Evolutionary conservation across 2,329 filamentous ascomycete species (phyloP).

Genomic region (Fusarium gaditjirri): DNA sequence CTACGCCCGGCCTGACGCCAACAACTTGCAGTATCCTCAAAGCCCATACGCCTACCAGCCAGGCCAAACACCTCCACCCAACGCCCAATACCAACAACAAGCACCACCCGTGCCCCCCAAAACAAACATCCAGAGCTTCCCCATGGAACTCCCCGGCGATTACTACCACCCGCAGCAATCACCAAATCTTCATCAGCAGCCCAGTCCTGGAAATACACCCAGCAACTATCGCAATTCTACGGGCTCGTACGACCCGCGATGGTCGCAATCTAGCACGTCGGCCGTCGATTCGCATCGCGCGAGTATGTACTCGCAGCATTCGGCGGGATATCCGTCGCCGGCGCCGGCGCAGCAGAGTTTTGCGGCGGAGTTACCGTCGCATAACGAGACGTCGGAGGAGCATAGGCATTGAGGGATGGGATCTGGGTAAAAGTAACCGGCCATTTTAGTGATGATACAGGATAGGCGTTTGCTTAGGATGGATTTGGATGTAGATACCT

Average conservation of each 20-base stretch:
- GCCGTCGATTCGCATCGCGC: slow-evolving; percentile 37
- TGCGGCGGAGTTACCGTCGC: slow-evolving; percentile 57
- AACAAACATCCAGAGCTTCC: slow-evolving; percentile 37
- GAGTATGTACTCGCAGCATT: slow-evolving; percentile 43
- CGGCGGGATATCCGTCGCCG: slow-evolving; percentile 51
- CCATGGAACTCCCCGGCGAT: slow-evolving; percentile 62
- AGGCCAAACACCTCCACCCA: slow-evolving; percentile 34
- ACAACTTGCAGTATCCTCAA: slow-evolving; percentile 31
- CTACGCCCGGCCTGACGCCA: slow-evolving; percentile 27
- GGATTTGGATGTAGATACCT: slow-evolving; percentile 14
- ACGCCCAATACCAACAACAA: slow-evolving; percentile 18
- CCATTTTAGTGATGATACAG: slow-evolving; percentile 13
- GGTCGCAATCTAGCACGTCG: slow-evolving; percentile 52
- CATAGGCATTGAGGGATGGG: slow-evolving; percentile 40
- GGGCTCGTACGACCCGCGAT: slow-evolving; percentile 50
- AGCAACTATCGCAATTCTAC: slow-evolving; percentile 42
- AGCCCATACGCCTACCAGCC: slow-evolving; percentile 37
- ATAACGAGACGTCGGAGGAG: slow-evolving; percentile 60
- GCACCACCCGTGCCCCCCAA: slow-evolving; percentile 44
- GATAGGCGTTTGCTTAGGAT: slow-evolving; percentile 22
- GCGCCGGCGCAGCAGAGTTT: slow-evolving; percentile 55
- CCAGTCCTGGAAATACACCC: slow-evolving; percentile 26
- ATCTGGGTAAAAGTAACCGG: neutral
- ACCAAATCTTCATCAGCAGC: slow-evolving; percentile 42
- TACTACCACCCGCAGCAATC: slow-evolving; percentile 57